Percentiles rank a stretch among this genome's conserved stretches.
These are phyloP conservation scores for Begonia fuchsioides DNA, from an alignment of 306 rosid species.

Conservation along the genomic window DNA sequence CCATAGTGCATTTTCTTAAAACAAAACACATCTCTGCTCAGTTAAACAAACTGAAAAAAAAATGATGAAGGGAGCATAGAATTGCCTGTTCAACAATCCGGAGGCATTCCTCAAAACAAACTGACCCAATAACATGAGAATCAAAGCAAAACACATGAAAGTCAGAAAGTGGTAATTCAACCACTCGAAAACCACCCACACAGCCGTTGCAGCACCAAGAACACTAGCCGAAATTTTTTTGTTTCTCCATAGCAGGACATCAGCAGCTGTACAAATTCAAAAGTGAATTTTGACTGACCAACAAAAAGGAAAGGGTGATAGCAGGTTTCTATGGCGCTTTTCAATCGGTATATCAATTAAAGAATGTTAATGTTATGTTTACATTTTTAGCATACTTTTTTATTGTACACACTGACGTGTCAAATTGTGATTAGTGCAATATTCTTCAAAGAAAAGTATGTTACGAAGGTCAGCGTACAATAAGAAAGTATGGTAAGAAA, in stretches of 20 bases:
- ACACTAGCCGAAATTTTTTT: conserved; percentile 83
- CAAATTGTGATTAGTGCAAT: too few species aligned
- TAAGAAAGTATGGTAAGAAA: too few species aligned
- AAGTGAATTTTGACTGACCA: conserved; percentile 9
- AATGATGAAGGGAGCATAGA: neutral
- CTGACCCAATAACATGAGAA: conserved; percentile 64
- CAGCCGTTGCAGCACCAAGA: conserved; percentile 47
- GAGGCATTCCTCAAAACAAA: conserved; percentile 73
- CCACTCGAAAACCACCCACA: conserved; percentile 95
- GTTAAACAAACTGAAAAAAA: too few species aligned
- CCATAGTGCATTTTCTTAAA: too few species aligned
- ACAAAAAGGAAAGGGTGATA: neutral
- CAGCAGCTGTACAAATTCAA: conserved; percentile 49
- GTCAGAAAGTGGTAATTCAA: conserved; percentile 66
- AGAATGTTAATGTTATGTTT: too few species aligned
- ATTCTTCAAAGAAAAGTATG: too few species aligned
- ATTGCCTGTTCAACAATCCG: conserved; percentile 46
- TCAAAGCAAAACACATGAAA: conserved; percentile 39
- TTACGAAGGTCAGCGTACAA: too few species aligned
- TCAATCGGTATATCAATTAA: too few species aligned
- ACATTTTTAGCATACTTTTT: too few species aligned
- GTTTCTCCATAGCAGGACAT: conserved; percentile 93
- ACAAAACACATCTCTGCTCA: too few species aligned
- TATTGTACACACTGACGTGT: too few species aligned
- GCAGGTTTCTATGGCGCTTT: too few species aligned